Evolutionary conservation across 352 stramenopile genomes (phyloP).

Genomic region (Phytophthora aleatoria): DNA sequence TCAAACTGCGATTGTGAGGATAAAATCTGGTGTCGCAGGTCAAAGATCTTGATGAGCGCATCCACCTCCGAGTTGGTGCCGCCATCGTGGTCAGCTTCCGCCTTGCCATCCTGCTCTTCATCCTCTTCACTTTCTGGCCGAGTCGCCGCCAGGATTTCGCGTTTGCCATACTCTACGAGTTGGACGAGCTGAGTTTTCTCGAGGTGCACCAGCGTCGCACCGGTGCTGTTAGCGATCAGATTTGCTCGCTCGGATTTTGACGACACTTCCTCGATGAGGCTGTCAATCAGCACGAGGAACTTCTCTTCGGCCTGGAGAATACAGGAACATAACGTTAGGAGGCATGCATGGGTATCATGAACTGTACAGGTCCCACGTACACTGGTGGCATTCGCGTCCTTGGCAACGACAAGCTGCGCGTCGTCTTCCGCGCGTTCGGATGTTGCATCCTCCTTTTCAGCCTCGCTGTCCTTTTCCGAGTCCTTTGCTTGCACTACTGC

Average conservation of each 20-base stretch:
- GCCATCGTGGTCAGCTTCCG: slow-evolving; percentile 21
- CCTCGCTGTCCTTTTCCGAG: background rate
- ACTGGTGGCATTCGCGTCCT: slow-evolving; percentile 13
- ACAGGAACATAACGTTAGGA: slow-evolving; percentile 10
- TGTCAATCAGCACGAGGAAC: slow-evolving; percentile 61
- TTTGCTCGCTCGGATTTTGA: slow-evolving; percentile 59
- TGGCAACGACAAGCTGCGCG: slow-evolving; percentile 15
- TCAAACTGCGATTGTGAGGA: slow-evolving; percentile 72
- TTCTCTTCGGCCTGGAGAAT: slow-evolving; percentile 49
- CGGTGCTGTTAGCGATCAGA: slow-evolving; percentile 74
- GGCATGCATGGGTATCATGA: background rate
- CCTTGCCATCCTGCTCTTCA: slow-evolving; percentile 24
- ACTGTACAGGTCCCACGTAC: slow-evolving; percentile 20
- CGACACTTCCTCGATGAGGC: slow-evolving; percentile 63
- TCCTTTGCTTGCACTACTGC: background rate
- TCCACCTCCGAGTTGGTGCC: slow-evolving; percentile 61
- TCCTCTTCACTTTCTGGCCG: slow-evolving; percentile 34
- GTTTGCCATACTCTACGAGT: slow-evolving; percentile 61
- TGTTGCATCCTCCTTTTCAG: slow-evolving; percentile 2
- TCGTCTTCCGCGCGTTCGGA: slow-evolving; percentile 1
- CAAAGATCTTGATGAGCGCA: slow-evolving; percentile 71
- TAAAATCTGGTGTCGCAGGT: slow-evolving; percentile 76
- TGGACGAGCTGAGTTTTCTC: slow-evolving; percentile 72
- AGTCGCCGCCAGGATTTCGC: slow-evolving; percentile 48
- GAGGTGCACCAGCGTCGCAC: slow-evolving; percentile 74